Conservation (phyloP, 768 basidiomycete species). For the Serendipita vermifera region DNA sequence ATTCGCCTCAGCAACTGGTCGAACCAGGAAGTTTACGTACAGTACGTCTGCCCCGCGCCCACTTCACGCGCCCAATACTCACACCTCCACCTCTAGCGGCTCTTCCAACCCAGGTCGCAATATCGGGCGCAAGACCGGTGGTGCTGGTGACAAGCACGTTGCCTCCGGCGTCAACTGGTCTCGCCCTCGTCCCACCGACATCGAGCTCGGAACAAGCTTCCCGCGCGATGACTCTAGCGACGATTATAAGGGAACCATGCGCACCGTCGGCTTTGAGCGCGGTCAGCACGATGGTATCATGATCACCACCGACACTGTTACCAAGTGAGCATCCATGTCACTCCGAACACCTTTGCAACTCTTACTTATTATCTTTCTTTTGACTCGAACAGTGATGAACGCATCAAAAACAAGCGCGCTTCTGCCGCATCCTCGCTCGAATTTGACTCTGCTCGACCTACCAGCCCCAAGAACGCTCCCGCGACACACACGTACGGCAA, state of each 20-base stretch:
- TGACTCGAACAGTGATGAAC: conserved; percentile 6
- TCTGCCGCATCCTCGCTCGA: conserved; percentile 1
- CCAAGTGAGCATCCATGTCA: neutral
- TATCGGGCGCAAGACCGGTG: neutral
- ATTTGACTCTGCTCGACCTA: conserved; percentile 3
- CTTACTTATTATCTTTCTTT: neutral
- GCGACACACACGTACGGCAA: conserved; percentile 3
- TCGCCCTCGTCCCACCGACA: neutral
- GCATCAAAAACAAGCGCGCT: neutral
- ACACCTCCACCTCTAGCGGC: neutral
- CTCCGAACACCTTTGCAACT: neutral
- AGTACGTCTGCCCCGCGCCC: neutral
- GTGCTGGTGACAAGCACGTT: neutral
- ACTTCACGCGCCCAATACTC: neutral
- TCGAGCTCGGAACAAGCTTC: conserved; percentile 3
- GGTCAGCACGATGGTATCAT: conserved; percentile 1
- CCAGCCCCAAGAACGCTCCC: neutral
- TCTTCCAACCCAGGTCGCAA: conserved; percentile 3
- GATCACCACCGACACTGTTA: conserved; percentile 8
- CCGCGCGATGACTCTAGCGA: neutral
- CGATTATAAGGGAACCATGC: conserved; percentile 4
- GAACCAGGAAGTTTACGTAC: conserved; percentile 5
- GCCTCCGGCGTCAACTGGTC: conserved; percentile 7
- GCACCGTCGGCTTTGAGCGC: conserved; percentile 8
- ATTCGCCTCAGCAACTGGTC: conserved; percentile 7